Base-by-base conservation (phyloP, 306 rosid genomes). In the Quercus alba region DNA sequence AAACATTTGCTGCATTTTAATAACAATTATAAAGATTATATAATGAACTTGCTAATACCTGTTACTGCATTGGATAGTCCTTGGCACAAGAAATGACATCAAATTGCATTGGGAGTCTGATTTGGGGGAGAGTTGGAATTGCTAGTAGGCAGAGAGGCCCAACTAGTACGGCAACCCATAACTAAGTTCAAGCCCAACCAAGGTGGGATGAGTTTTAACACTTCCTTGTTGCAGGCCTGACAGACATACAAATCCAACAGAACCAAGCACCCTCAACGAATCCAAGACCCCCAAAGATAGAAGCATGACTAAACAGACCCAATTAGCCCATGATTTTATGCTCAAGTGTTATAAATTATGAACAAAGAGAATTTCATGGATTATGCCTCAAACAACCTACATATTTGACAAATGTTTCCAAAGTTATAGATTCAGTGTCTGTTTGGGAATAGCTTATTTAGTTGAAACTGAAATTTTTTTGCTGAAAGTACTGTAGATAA, bases 21-120 rank as follows among this genome's bases (percentile, higher is more conserved):
- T 51, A 8, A 31, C 52, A 52, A 52, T 44, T 52, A 38, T 70
- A 35, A 49, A 33, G 61, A 58, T 59, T 76, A 33, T 67, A 9
- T 67, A 9, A 62, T 71, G 81, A 61, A 67, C 75, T 56, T 58
- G 49, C 73, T 23, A 77, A 11, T 19, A 46, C 73, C 46, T 26
- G 21, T 51, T 74, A 68, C 23, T 41, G 30, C 58, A 18, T 46
- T 14, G 69, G n/a, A 70, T 46, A 41, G 19, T 75, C 44, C 44
- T 28, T 4, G 54, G 46, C 31, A 54, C 15, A 46, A 56, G 19
- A 46, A 56, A 12, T 25, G 38, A 25, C 38, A 26, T 18, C 38
- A 25, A 62, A 23, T 62, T 62, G 38, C 69, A 13, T 62, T 11
- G 19, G 4, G 33, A 64, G 31, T 64, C 21, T 15, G 70, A 28